Evolutionary conservation across 176 grass and related monocot genomes (phyloP), one percentile per base, ranked within the genome.

Genomic region (Chloris gayana): DNA sequence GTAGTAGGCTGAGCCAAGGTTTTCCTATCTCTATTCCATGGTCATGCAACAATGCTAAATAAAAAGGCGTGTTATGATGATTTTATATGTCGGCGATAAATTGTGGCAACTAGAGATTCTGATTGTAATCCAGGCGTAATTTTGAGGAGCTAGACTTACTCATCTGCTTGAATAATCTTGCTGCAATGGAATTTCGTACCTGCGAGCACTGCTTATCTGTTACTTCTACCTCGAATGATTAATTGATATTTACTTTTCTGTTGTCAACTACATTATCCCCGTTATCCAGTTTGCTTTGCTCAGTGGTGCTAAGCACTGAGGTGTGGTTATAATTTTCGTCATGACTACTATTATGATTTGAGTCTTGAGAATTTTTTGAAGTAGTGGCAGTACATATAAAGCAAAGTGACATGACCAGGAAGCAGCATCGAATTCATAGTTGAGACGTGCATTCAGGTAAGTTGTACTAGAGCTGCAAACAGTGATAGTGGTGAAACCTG

Each of bases 111-210:
- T 31, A 50, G 50, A 84, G 19, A 51, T 58, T 53, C 19, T 31
- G 22, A 33, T 77, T 66, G 38, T 80, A 59, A 67, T 83, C 42
- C 56, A 47, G 64, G 71, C 87, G 58, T 64, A n/a, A 64, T 85
- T 73, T 67, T 75, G 72, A 66, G 45, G 24, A 72, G 44, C 17
- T 46, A 54, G 65, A 24, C 71, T 65, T 45, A 4, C 76, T 37
- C 31, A 35, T 34, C 77, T 47, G 29, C 37, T 65, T 57, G 58
- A 89, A 72, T 89, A 77, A 89, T 77, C n/a, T 67, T 72, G 59
- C n/a, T 8, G 57, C 72, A 65, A 63, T 85, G 76, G 72, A 70
- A 72, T 35, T 76, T 81, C 4, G 63, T 67, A 22, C 57, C 66
- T 32, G 56, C 0, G 19, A 51, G 69, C 68, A 31, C 42, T 82